Conservation (phyloP, 345 rosid species). For the Carallia brachiata region DNA sequence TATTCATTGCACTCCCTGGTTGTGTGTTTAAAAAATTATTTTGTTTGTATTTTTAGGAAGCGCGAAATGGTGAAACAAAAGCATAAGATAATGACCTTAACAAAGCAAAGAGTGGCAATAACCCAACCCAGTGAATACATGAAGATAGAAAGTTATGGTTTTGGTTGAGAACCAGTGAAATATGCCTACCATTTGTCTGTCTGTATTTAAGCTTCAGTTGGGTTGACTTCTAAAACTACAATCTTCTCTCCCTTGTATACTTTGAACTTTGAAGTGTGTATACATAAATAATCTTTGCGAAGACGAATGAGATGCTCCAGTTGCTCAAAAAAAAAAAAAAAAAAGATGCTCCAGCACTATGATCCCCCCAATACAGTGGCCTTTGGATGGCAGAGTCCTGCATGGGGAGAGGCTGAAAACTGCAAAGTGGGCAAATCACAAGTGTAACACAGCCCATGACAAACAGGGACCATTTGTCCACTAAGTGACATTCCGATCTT, state of each 20-base stretch:
- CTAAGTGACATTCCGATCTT: not conserved
- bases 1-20: no score
- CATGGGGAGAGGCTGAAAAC: slow-evolving; percentile 8
- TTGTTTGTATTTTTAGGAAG: no score
- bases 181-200: no score
- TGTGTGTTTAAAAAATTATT: no score
- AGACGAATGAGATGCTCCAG: not conserved
- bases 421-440: not conserved
- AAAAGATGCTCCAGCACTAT: not conserved
- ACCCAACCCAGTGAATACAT: no score
- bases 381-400: slow-evolving; percentile 20
- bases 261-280: no score
- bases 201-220: slow-evolving; percentile 3
- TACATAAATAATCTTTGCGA: not conserved
- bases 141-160: no score
- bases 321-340: no score
- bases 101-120: no score
- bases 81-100: no score
- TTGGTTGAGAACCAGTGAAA: no score
- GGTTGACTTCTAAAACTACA: not conserved
- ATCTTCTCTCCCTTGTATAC: not conserved
- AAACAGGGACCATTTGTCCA: not conserved
- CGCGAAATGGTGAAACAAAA: no score
- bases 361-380: slow-evolving; percentile 11
- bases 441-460: not conserved